Base-by-base conservation (phyloP, 2,329 filamentous ascomycete species). In the Nemania serpens region DNA sequence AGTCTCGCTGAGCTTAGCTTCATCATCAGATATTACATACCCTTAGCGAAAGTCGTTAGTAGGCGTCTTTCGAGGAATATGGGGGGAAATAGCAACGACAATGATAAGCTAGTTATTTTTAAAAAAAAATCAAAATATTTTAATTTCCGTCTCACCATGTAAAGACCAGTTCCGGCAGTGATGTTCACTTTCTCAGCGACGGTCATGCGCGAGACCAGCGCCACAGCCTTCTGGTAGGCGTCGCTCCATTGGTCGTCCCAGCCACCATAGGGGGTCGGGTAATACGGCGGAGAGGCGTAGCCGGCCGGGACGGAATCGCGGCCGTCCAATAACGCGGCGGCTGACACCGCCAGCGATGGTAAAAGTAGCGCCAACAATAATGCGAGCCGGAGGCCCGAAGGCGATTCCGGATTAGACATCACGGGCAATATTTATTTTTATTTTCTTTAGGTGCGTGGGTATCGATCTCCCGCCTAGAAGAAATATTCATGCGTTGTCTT, bases 111-210 rank as follows among this genome's bases (percentile, higher is more conserved):
- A n/a, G n/a, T n/a, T n/a, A n/a, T n/a, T n/a, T n/a, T n/a, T n/a
- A n/a, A n/a, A n/a, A n/a, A n/a, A n/a, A n/a, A n/a, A n/a, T n/a
- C n/a, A n/a, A n/a, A n/a, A n/a, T n/a, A n/a, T n/a, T n/a, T n/a
- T n/a, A n/a, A n/a, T n/a, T n/a, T n/a, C n/a, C 2, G 3, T 42
- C 66, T 55, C 60, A 84, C 89, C 90, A 92, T 93, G 65, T 81
- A 88, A 43, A 88, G 82, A 1, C 90, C 90, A 1, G 84, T 88
- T 3, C 90, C 90, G 1, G 84, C 84, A 0, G 89, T 92, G 53
- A 93, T 81, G 70, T 93, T 93, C 3, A 89, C 88, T 77, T 93
- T 94, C 73, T 93, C 91, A 1, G 89, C 90, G 58, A 94, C 75
- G 0, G 90, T 93, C 90, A 94, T 91, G 49, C 86, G 83, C 55